Percentiles rank a stretch among this genome's conserved stretches.
Evolutionary conservation across 1,139 yeast species (phyloP).

Genomic region (Spencermartinsiella ligniputridi): DNA sequence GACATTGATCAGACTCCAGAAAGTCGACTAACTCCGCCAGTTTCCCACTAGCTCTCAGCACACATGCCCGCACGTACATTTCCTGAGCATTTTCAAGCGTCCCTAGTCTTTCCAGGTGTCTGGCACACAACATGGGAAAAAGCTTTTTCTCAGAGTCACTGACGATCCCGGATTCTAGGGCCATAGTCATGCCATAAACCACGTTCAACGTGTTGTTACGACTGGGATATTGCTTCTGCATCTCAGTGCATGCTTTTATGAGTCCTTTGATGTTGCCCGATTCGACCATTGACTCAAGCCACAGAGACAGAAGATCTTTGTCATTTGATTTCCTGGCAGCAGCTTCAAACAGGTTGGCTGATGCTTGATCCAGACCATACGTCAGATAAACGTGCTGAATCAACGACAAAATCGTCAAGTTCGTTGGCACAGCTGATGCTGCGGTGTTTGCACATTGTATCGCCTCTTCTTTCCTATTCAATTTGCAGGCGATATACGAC

Average conservation of each 20-base stretch:
- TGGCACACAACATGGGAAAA: slow-evolving; percentile 53
- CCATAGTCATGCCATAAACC: slow-evolving; percentile 34
- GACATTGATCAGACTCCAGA: slow-evolving; percentile 29
- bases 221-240: slow-evolving; percentile 27
- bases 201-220: slow-evolving; percentile 45
- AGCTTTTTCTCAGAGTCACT: slow-evolving; percentile 42
- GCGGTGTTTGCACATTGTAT: slow-evolving; percentile 41
- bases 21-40: slow-evolving; percentile 34
- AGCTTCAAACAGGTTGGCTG: slow-evolving; percentile 48
- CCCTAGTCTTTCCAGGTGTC: slow-evolving; percentile 44
- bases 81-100: slow-evolving; percentile 56
- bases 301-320: slow-evolving; percentile 35
- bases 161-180: slow-evolving; percentile 20
- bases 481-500: slow-evolving; percentile 41
- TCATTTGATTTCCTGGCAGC: slow-evolving; percentile 49
- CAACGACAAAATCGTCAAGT: slow-evolving; percentile 31
- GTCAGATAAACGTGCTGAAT: slow-evolving; percentile 20
- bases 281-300: slow-evolving; percentile 33
- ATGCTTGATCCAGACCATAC: slow-evolving; percentile 38
- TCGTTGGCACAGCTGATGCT: slow-evolving; percentile 48
- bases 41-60: slow-evolving; percentile 39
- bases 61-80: slow-evolving; percentile 47
- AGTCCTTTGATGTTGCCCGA: slow-evolving; percentile 31
- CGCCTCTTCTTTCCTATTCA: slow-evolving; percentile 45
- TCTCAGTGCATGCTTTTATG: slow-evolving; percentile 34